Evolutionary conservation across 2,329 filamentous ascomycete species (phyloP).

Genomic region (Penicillium palitans): DNA sequence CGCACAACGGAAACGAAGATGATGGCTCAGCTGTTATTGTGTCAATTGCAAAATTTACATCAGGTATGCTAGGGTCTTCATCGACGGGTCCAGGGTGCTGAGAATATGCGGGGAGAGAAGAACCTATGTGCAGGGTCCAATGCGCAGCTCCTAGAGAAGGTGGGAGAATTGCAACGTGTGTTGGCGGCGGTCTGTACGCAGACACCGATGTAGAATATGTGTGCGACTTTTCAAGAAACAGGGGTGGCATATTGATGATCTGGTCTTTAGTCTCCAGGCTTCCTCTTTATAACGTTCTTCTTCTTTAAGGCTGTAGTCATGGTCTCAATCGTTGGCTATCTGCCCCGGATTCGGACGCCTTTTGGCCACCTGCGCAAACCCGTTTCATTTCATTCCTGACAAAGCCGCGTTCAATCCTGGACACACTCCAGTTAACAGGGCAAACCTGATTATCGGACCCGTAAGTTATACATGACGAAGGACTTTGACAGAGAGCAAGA

Average conservation of each 20-base stretch:
- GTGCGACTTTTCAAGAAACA: neutral
- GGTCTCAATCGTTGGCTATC: neutral
- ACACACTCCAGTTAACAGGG: slow-evolving; percentile 1
- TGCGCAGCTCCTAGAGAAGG: neutral
- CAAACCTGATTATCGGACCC: slow-evolving; percentile 6
- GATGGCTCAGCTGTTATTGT: neutral
- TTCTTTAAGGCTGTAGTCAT: neutral
- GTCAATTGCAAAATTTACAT: neutral
- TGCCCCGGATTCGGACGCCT: neutral
- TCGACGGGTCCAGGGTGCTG: neutral
- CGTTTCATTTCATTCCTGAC: neutral
- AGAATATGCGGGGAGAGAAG: neutral
- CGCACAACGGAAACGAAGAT: neutral
- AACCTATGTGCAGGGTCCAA: neutral
- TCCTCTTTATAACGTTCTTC: neutral
- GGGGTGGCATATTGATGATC: neutral
- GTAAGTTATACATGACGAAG: slow-evolving; percentile 2
- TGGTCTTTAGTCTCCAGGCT: slow-evolving; percentile 1
- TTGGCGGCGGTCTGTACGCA: neutral
- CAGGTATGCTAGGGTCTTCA: neutral
- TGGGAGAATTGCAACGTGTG: neutral
- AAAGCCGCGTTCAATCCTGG: neutral
- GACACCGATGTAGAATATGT: slow-evolving; percentile 1
- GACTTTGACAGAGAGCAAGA: neutral
- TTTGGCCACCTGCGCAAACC: neutral